Conservation (phyloP, 1,284 basidiomycete species). For the Malassezia caprae region DNA sequence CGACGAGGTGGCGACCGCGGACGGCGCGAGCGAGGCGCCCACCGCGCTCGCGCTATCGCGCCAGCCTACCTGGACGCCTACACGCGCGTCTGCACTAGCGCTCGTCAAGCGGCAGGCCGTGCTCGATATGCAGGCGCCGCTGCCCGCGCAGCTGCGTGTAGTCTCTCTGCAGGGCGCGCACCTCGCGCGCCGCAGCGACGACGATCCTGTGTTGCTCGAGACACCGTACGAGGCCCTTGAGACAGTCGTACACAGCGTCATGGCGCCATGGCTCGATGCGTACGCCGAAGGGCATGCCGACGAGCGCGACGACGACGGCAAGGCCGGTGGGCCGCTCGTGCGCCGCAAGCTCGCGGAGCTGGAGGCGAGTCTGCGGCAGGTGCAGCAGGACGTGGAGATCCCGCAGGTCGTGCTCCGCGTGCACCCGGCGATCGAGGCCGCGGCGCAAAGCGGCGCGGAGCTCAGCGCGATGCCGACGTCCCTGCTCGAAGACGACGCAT, state of each 20-base stretch:
- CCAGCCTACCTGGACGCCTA: conserved; percentile 2
- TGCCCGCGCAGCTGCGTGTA: conserved; percentile 13
- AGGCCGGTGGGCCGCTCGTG: conserved; percentile 84
- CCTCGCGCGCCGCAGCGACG: neutral
- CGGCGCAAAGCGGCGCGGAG: conserved; percentile 40
- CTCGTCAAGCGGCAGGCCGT: conserved; percentile 12
- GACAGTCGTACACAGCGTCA: conserved; percentile 87
- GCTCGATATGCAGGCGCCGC: conserved; percentile 4
- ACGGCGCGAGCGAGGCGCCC: neutral
- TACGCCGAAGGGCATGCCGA: conserved; percentile 58
- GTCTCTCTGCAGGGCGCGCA: conserved; percentile 7
- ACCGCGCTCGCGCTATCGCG: neutral
- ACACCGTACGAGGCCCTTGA: conserved; percentile 85
- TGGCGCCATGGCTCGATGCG: conserved; percentile 96
- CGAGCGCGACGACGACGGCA: conserved; percentile 52
- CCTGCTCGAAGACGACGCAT: conserved; percentile 71
- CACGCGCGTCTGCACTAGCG: conserved; percentile 1
- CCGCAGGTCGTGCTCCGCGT: conserved; percentile 88
- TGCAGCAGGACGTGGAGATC: conserved; percentile 98
- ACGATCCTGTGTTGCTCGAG: conserved; percentile 20
- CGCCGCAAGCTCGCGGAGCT: conserved; percentile 99
- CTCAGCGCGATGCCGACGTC: conserved; percentile 62
- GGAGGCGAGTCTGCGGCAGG: conserved; percentile 84
- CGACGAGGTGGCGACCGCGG: neutral
- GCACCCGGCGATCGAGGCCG: conserved; percentile 76